phyloP scores from a whole-genome alignment of 495 filamentous ascomycete species.

The Penicillium canariense region DNA sequence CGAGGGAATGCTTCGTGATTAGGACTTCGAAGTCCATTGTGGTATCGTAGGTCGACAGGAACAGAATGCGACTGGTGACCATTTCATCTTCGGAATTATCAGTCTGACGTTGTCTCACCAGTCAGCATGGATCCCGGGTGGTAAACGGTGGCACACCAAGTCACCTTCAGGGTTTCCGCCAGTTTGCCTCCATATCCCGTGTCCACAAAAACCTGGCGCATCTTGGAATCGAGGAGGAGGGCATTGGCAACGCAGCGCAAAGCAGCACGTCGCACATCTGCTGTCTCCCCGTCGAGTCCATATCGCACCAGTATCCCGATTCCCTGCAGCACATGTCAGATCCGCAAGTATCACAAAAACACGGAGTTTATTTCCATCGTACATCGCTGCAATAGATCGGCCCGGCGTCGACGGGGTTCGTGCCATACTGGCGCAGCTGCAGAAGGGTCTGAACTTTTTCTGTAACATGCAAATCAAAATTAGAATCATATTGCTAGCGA shows the following conservation, averaged over 20 bases:
- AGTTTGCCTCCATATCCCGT: conserved; percentile 69
- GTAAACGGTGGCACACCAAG: no score
- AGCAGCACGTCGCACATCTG: conserved; percentile 68
- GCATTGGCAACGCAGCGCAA: conserved; percentile 86
- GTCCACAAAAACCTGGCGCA: conserved; percentile 78
- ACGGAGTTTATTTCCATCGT: conserved; percentile 19
- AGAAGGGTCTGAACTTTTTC: conserved; percentile 65
- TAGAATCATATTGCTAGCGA: background rate
- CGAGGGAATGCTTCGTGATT: conserved; percentile 67
- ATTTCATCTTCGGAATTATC: conserved; percentile 88
- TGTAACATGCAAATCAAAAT: conserved; percentile 27
- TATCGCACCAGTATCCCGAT: conserved; percentile 69
- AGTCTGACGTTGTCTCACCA: conserved; percentile 36
- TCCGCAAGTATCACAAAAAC: background rate
- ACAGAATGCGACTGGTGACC: conserved; percentile 75
- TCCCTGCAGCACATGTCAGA: conserved; percentile 54
- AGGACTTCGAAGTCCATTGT: conserved; percentile 64
- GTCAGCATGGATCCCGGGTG: background rate
- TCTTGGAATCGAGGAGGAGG: conserved; percentile 65
- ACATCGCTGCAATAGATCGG: conserved; percentile 79
- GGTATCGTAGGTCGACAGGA: conserved; percentile 83
- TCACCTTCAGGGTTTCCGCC: conserved; percentile 68
- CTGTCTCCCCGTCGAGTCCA: conserved; percentile 61
- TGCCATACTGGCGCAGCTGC: conserved; percentile 75
- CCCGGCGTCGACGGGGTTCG: conserved; percentile 65